A percentile compares a stretch with the other conserved stretches of the same genome.
These are phyloP conservation scores for Tagetes erecta DNA, from an alignment of 129 eudicot genomes.

Conservation along the genomic window DNA sequence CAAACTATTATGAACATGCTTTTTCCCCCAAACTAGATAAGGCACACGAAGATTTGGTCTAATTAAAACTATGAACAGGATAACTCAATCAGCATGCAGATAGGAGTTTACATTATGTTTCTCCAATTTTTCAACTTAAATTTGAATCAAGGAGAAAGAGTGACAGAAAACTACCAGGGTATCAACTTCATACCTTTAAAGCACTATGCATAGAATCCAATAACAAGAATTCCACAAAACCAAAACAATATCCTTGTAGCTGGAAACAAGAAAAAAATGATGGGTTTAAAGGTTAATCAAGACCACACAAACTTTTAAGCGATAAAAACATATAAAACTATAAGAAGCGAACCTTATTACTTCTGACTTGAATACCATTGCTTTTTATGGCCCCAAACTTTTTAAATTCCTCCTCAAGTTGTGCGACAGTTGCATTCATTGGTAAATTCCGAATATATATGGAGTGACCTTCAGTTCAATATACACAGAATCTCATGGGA, in stretches of 20 bases:
- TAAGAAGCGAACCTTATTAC: slow-evolving; percentile 59
- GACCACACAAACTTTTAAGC: background rate
- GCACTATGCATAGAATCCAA: slow-evolving; percentile 74
- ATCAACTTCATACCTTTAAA: slow-evolving; percentile 52
- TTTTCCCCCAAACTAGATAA: background rate
- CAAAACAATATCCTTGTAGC: slow-evolving; percentile 79
- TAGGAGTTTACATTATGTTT: too few relatives aligned
- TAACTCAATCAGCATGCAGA: too few relatives aligned
- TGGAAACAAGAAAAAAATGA: slow-evolving; percentile 19
- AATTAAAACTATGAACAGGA: background rate
- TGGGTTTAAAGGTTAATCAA: background rate
- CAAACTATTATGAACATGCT: background rate
- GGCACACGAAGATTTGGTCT: background rate
- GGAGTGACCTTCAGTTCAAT: slow-evolving; percentile 70
- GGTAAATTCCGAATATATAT: slow-evolving; percentile 81
- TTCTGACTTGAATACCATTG: slow-evolving; percentile 86
- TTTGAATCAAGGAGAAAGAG: too few relatives aligned
- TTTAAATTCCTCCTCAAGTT: slow-evolving; percentile 70
- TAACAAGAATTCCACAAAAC: slow-evolving; percentile 84
- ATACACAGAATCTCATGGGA: background rate
- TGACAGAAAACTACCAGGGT: too few relatives aligned
- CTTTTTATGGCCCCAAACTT: slow-evolving; percentile 76
- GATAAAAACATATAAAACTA: background rate
- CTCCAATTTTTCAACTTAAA: too few relatives aligned
- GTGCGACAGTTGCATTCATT: slow-evolving; percentile 50